A percentile compares a stretch with the other conserved stretches of the same genome.
Conservation (phyloP, 768 basidiomycete genomes). For the Mycena galericulata region DNA sequence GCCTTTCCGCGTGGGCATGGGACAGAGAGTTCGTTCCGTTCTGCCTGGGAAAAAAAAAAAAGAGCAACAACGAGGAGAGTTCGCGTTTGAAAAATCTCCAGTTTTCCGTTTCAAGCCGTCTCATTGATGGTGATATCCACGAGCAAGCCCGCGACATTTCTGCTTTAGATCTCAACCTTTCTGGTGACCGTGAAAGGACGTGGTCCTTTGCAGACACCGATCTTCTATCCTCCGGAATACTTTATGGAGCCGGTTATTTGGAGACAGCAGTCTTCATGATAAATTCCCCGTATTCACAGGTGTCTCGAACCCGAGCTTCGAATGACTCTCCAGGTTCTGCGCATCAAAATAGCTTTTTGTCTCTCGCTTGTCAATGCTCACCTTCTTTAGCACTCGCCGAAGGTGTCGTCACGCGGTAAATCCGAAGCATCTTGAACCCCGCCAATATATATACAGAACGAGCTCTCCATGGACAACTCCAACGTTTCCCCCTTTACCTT, state of each 20-base stretch:
- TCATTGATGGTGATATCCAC: neutral
- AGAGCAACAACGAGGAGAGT: neutral
- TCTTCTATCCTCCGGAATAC: neutral
- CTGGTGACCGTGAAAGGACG: neutral
- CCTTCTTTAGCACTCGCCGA: neutral
- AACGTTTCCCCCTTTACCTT: neutral
- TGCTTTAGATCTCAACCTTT: neutral
- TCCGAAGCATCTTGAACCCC: too few species aligned
- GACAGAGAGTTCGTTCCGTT: conserved; percentile 8
- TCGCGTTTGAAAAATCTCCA: neutral
- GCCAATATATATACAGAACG: neutral
- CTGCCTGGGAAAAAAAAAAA: neutral
- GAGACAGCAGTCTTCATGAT: neutral
- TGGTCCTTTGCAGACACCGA: neutral
- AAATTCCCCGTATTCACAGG: conserved; percentile 9
- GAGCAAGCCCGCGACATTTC: neutral
- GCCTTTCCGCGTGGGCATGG: neutral
- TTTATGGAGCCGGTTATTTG: neutral
- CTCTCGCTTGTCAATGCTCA: neutral
- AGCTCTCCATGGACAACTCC: neutral
- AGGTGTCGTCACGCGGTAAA: neutral
- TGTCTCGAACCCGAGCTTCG: conserved; percentile 2
- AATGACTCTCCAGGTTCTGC: neutral
- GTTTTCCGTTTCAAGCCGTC: neutral
- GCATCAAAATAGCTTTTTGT: neutral